These are phyloP conservation scores for Mycena filopes DNA, from an alignment of 768 basidiomycete genomes.

Conservation along the genomic window DNA sequence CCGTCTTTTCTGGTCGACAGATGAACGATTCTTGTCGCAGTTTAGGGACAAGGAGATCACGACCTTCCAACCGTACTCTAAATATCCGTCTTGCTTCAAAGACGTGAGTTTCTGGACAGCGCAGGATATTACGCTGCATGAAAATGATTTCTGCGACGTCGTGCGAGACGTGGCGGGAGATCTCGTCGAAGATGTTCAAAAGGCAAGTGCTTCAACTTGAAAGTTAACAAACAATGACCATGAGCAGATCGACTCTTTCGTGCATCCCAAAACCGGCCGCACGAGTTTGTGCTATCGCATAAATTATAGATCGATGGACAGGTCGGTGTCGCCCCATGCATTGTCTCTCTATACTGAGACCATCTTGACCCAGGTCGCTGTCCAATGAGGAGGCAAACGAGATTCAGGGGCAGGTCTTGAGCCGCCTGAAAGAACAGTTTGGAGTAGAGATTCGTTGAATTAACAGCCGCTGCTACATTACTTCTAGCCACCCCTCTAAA, in stretches of 20 bases:
- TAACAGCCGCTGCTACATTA: constrained; percentile 51
- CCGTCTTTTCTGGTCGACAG: constrained; percentile 95
- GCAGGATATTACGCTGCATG: constrained; percentile 69
- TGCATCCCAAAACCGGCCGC: constrained; percentile 86
- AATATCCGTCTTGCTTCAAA: constrained; percentile 92
- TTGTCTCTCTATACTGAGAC: constrained; percentile 16
- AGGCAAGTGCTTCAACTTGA: constrained; percentile 57
- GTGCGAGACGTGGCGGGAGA: constrained; percentile 95
- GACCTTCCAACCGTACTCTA: constrained; percentile 91
- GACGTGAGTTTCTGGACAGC: constrained; percentile 96
- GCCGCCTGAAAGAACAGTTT: constrained; percentile 67
- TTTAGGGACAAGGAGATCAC: constrained; percentile 82
- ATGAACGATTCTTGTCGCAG: constrained; percentile 88
- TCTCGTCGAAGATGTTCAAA: constrained; percentile 88
- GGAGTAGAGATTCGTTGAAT: constrained; percentile 88
- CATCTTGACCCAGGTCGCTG: constrained; percentile 67
- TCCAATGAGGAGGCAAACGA: constrained; percentile 90
- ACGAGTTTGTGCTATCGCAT: constrained; percentile 89
- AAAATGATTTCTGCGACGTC: constrained; percentile 97
- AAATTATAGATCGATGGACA: constrained; percentile 97
- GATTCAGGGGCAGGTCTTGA: constrained; percentile 73
- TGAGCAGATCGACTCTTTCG: constrained; percentile 87
- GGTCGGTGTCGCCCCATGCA: constrained; percentile 53
- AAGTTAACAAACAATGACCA: constrained; percentile 25
- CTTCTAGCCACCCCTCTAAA: constrained; percentile 46